These are phyloP conservation scores for Phytopythium helicoides DNA, from an alignment of 352 stramenopile genomes.

Conservation along the genomic window DNA sequence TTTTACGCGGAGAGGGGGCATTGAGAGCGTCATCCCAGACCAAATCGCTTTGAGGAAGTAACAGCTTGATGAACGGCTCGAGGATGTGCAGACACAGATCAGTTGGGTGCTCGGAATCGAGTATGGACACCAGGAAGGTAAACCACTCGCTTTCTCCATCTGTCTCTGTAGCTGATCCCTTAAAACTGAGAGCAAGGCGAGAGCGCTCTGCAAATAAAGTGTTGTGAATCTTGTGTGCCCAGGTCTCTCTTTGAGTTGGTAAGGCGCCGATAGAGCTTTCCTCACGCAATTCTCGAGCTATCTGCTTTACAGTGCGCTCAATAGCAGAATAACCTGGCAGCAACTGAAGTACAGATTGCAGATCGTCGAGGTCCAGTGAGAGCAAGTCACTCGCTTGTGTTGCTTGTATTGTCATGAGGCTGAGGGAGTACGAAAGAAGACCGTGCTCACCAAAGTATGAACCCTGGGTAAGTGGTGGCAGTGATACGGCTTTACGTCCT, in stretches of 20 bases:
- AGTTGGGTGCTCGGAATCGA: slow-evolving; percentile 9
- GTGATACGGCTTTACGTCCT: background rate
- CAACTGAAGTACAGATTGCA: slow-evolving; percentile 9
- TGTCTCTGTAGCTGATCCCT: background rate
- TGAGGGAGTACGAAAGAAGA: slow-evolving; percentile 39
- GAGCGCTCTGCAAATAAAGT: slow-evolving; percentile 11
- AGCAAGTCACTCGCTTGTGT: slow-evolving; percentile 54
- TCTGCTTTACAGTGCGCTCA: slow-evolving; percentile 7
- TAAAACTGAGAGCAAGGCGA: slow-evolving; percentile 9
- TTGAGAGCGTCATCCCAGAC: slow-evolving; percentile 4
- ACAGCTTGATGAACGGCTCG: slow-evolving; percentile 14
- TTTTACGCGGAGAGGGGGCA: background rate
- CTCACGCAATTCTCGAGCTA: slow-evolving; percentile 11
- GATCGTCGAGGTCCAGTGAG: slow-evolving; percentile 24
- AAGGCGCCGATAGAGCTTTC: slow-evolving; percentile 7
- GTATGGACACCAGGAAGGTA: slow-evolving; percentile 8
- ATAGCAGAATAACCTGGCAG: slow-evolving; percentile 19
- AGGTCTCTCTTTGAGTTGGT: slow-evolving; percentile 9
- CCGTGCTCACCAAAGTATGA: slow-evolving; percentile 52
- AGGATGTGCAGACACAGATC: slow-evolving; percentile 17
- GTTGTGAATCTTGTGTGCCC: slow-evolving; percentile 12
- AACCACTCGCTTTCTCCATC: slow-evolving; percentile 10
- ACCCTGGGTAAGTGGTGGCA: slow-evolving; percentile 17
- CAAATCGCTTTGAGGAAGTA: slow-evolving; percentile 18
- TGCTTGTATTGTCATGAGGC: slow-evolving; percentile 38